Conservation (phyloP, 1,284 basidiomycete species). For the Rhodotorula sp. region DNA sequence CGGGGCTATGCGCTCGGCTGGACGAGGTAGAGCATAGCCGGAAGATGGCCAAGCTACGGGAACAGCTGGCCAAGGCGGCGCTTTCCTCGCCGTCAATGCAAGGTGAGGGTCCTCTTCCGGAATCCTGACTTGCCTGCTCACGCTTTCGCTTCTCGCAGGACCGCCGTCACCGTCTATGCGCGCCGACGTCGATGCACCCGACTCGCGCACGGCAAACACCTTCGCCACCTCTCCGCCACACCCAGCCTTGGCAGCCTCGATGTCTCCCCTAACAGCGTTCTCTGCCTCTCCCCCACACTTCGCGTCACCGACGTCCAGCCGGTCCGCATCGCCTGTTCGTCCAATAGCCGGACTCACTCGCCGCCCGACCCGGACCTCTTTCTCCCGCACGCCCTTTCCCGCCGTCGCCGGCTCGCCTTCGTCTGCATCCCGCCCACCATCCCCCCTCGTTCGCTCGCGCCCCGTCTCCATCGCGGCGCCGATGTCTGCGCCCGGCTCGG, state of each 20-base stretch:
- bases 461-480: background rate
- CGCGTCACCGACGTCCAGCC: background rate
- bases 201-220: background rate
- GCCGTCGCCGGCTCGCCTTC: background rate
- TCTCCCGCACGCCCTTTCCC: background rate
- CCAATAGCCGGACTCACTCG: background rate
- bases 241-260: too few species aligned
- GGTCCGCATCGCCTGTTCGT: background rate
- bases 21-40: background rate
- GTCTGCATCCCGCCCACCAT: background rate
- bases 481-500: background rate
- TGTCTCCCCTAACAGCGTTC: too few species aligned
- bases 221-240: background rate
- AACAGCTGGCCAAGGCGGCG: background rate
- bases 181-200: too few species aligned
- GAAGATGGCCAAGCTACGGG: background rate
- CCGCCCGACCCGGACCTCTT: background rate
- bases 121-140: background rate
- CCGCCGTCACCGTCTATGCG: background rate
- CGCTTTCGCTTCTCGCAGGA: background rate
- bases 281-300: background rate
- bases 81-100: conserved; percentile 1
- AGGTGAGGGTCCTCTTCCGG: background rate
- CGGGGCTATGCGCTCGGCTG: background rate
- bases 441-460: background rate